Percentiles rank a stretch among this genome's conserved stretches.
These are phyloP conservation scores for Neurospora sp. DNA, from an alignment of 2,329 filamentous ascomycete genomes.

Conservation along the genomic window DNA sequence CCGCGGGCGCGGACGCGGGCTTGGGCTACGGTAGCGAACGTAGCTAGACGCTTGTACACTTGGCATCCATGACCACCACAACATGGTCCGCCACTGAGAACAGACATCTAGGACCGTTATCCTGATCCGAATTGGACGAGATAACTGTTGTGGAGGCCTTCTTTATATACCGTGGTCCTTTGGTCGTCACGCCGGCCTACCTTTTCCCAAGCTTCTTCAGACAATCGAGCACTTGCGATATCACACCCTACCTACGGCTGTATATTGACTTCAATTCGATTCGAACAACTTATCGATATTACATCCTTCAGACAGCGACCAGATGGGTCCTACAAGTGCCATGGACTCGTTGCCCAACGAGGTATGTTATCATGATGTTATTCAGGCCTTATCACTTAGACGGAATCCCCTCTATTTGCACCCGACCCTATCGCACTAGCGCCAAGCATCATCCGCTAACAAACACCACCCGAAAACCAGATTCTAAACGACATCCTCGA, in stretches of 20 bases:
- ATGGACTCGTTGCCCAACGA: constrained; percentile 16
- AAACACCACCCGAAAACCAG: constrained; percentile 12
- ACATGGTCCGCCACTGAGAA: background rate
- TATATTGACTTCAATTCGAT: background rate
- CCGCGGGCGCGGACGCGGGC: background rate
- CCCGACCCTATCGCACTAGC: background rate
- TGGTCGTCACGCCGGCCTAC: background rate
- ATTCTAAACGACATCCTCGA: constrained; percentile 24
- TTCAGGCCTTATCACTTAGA: background rate
- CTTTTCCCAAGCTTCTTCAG: background rate
- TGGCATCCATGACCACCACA: background rate
- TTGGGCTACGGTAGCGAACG: background rate
- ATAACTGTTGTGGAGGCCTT: background rate
- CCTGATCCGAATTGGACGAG: background rate
- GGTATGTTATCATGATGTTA: constrained; percentile 4
- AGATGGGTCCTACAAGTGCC: constrained; percentile 4
- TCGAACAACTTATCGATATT: background rate
- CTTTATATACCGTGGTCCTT: background rate
- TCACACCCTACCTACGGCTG: background rate
- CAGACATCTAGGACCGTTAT: background rate
- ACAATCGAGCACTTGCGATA: background rate
- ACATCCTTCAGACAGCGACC: background rate
- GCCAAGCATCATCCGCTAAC: background rate
- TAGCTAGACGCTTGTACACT: background rate
- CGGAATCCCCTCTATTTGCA: background rate